Base-by-base conservation (phyloP, 495 filamentous ascomycete species). In the Viridothelium virens region DNA sequence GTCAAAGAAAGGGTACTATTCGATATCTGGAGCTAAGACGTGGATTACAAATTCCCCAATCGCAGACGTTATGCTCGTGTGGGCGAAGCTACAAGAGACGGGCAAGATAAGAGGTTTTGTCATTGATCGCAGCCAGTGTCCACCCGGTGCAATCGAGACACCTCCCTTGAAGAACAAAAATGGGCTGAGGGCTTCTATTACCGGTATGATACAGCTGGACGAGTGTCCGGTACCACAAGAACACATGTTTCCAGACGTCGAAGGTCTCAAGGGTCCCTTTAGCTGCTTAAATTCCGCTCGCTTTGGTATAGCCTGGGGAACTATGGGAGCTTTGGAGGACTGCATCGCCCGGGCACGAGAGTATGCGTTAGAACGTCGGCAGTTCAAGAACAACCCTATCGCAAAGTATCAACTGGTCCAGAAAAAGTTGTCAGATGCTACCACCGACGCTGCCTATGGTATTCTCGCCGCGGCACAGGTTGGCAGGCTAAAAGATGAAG, bases 31-130 rank as follows among this genome's bases (percentile, higher is more conserved):
- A 2, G 81, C 90, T 50, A 98, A 98, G 82, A 97, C 95, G 0
- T 98, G 94, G 94, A 98, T 98, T 72, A 97, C 94, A 53, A 98
- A 97, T 80, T 93, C 90, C 11, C 94, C 94, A 37, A 96, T 97
- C 68, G 85, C 92, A 4, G 93, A 98, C 71, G 79, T 98, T 12
- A 77, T 97, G 63, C 77, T 98, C 62, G 89, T 98, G 7, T 98
- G 94, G 94, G 94, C 93, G 4, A 97, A 96, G 78, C 79, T 95
- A 48, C 84, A 94, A 67, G 85, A 84, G 61, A 95, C 90, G 16
- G 92, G 92, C 47, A 96, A 96, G 80, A 97, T 98, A 73, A 85
- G 89, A n/a, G 94, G 94, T 0, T 98, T 97, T 73, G 77, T 96
- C 56, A 83, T 97, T 46, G 92, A 98, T 75, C 81, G 92, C 63